Evolutionary conservation across 1,139 yeast species (phyloP).

Genomic region (Magnusiomyces tetraspermus): DNA sequence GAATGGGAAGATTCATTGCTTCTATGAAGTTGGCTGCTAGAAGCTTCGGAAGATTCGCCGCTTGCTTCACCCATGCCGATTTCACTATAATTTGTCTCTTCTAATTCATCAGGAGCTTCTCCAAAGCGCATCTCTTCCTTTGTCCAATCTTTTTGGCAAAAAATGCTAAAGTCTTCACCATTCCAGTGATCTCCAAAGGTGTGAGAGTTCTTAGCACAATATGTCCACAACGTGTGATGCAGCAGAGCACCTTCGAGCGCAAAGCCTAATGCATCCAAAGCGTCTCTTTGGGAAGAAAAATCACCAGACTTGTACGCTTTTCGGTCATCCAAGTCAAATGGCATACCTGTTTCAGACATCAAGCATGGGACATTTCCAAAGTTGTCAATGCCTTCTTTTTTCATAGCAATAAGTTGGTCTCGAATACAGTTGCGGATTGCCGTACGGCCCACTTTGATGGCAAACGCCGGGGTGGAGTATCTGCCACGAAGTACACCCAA

Average conservation of each 20-base stretch:
- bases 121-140: no score
- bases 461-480: slow-evolving; percentile 62
- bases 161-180: slow-evolving; percentile 78
- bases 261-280: slow-evolving; percentile 65
- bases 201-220: slow-evolving; percentile 58
- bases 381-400: slow-evolving; percentile 45
- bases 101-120: no score
- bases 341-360: slow-evolving; percentile 89
- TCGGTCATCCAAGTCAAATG: slow-evolving; percentile 79
- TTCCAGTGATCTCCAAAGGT: slow-evolving; percentile 83
- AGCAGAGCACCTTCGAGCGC: slow-evolving; percentile 65
- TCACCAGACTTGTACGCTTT: slow-evolving; percentile 52
- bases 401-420: slow-evolving; percentile 55
- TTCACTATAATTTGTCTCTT: no score
- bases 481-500: slow-evolving; percentile 68
- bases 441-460: slow-evolving; percentile 65
- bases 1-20: not conserved
- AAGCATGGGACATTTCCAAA: slow-evolving; percentile 57
- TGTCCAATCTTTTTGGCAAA: slow-evolving; percentile 38
- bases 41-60: not conserved
- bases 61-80: no score
- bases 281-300: slow-evolving; percentile 60
- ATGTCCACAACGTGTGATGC: slow-evolving; percentile 76
- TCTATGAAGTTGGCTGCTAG: not conserved
- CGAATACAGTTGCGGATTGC: slow-evolving; percentile 63